Base-by-base conservation (phyloP, 2,329 filamentous ascomycete species). In the Paraphaeosphaeria sporulosa region DNA sequence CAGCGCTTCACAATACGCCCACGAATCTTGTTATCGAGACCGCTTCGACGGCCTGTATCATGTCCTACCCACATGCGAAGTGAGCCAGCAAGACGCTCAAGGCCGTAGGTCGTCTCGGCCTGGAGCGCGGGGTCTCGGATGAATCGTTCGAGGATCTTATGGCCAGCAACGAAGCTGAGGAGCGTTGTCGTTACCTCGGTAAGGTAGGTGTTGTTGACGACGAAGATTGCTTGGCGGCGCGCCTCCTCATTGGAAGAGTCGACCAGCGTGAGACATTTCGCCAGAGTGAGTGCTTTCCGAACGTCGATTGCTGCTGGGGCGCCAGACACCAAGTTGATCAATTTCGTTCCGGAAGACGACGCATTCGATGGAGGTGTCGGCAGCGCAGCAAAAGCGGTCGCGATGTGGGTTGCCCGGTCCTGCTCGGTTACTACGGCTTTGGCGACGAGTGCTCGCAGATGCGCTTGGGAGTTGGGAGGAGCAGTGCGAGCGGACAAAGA, bases 391-490 rank as follows among this genome's bases (percentile, higher is more conserved):
- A 87, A 79, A 3, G 86, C 85, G 3, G 82, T 78, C 23, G 81
- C 75, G 48, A 88, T 84, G 66, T 84, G 83, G 25, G 75, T 65
- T 17, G 83, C 76, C 36, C 85, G 83, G 56, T 84, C 79, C 8
- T 81, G 75, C 55, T 85, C 83, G n/a, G 84, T 81, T 32, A 89
- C 81, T 2, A 89, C 81, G 8, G 87, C 84, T 69, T 85, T 85
- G 63, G 86, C 85, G 13, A 85, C 85, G 4, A 88, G 78, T 15
- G 86, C 84, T 47, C 87, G 81, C 12, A 85, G 81, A 54, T 87
- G 83, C 2, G 91, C 90, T 23, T 87, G 87, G 1, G 93, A 96
- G 13, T 90, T 91, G 40, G 90, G 87, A 0, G 94, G 94, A 0
- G 94, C 92, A 8, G 88, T 86, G 59, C 86, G 85, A 63, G 92